Evolutionary conservation across 164 flowering plant species (phyloP), one percentile per base, ranked within the genome.

Genomic region (Vitis cinerea): DNA sequence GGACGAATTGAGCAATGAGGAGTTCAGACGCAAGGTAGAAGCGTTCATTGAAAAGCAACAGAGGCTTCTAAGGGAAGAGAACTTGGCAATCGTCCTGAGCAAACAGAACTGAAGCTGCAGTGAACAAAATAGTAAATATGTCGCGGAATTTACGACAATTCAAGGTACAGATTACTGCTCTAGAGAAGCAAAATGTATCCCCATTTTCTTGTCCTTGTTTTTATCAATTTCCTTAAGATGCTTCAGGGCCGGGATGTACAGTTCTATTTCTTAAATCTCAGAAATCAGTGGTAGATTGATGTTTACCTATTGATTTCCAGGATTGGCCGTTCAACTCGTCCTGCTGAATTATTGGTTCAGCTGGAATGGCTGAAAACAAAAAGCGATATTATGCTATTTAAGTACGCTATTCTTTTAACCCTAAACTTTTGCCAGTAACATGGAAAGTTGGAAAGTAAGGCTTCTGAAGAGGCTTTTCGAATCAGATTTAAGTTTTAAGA

Each of bases 1-100:
- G 67, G 84, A 80, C 37, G 68, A 74, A 17, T 60, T 84, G 83
- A 84, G 80, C 57, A 63, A 60, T 52, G 89, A 86, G 10, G 89
- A 84, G 61, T 86, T 86, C 70, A 67, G 79, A 61, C 74, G 68
- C 3, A 79, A 63, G 13, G 67, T 86, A 2, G 87, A 86, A 68
- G 80, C 67, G 8, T 86, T 82, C 70, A 86, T 86, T 58, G 81
- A 80, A 1, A 65, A 66, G 63, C 81, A 80, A 12, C 82, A 81
- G 69, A 78, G 72, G 72, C 55, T 61, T 63, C 71, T 75, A 70
- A 74, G 76, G 71, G 79, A 80, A 27, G 85, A 83, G 68, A 15
- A 19, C 23, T 8, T 54, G 63, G 65, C 66, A 4, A 47, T 68
- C 17, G 56, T 61, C 8, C 10, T n/a, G 17, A 16, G n/a, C 14